Evolutionary conservation across 768 basidiomycete genomes (phyloP), one percentile per base, ranked within the genome.

Genomic region (Rhodotorula babjevae): DNA sequence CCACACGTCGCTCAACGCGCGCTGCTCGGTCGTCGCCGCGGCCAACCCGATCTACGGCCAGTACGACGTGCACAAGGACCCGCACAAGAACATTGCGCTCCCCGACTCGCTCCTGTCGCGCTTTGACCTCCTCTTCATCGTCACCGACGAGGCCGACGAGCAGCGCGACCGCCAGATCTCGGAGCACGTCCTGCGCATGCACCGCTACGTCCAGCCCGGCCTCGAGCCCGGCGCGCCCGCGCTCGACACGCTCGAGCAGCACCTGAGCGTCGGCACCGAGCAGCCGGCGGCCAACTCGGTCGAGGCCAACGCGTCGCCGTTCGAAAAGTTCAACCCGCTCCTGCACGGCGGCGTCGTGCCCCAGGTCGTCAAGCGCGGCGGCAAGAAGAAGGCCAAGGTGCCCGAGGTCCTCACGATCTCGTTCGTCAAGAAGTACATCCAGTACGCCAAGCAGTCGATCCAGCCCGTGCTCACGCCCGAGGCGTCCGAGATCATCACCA

Each of bases 11-110:
- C 85, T 99, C 78, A 99, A 99, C 81, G 96, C 96, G 10, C 87
- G 96, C 55, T 98, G 96, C 81, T 95, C 92, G 77, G 96, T 99
- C 59, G 88, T 99, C 62, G 96, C 96, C 31, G 96, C 96, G 49
- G 96, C 96, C 47, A 99, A 98, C 81, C 96, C 96, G 6, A 96
- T 98, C 75, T 99, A 97, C 80, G 95, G 93, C 55, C 79, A 97
- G 92, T 99, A 99, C 81, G 95, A 99, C 82, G 91, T 99, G 52
- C 95, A 99, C 83, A 99, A 99, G 82, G 95, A 99, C 81, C 95
- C 95, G 44, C 95, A 98, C 83, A 90, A 90, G 83, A 99, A 99
- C 79, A 99, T 99, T 73, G 95, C 95, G 21, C 87, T 99, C 19
- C 95, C 95, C 19, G 95, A 98, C 81, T 99, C 95, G 36, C 86